Percentiles rank a stretch among this genome's conserved stretches.
These are phyloP conservation scores for Mortierella sp. DNA, from an alignment of 371 early-diverging fungal genomes.

Conservation along the genomic window DNA sequence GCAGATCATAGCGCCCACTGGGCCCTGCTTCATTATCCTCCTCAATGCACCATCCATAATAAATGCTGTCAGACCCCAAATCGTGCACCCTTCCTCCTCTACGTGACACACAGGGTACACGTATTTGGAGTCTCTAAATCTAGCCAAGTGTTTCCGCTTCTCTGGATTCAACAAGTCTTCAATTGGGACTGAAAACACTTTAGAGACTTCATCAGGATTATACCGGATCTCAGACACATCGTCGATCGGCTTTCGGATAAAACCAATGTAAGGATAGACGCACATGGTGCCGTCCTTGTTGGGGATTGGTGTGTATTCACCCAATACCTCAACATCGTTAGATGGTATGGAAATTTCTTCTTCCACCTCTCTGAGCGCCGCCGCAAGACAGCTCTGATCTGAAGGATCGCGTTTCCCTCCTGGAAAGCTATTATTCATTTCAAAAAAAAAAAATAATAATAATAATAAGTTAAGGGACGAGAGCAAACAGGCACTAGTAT, in stretches of 20 bases:
- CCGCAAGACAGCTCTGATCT: slow-evolving; percentile 68
- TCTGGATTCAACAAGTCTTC: slow-evolving; percentile 69
- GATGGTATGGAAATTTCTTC: slow-evolving; percentile 85
- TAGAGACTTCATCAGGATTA: slow-evolving; percentile 79
- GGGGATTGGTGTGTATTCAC: slow-evolving; percentile 75
- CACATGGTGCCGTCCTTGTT: slow-evolving; percentile 71
- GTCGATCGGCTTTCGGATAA: slow-evolving; percentile 61
- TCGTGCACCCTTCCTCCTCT: slow-evolving; percentile 65
- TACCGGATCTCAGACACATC: slow-evolving; percentile 58
- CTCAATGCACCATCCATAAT: slow-evolving; percentile 70
- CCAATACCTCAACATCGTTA: slow-evolving; percentile 71
- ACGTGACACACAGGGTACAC: slow-evolving; percentile 74
- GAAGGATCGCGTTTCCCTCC: slow-evolving; percentile 79
- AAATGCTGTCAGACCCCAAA: slow-evolving; percentile 93
- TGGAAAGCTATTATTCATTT: slow-evolving; percentile 64
- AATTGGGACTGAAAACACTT: slow-evolving; percentile 78
- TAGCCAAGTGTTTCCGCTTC: slow-evolving; percentile 56
- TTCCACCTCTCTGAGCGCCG: slow-evolving; percentile 86
- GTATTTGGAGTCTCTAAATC: slow-evolving; percentile 71
- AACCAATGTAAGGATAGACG: slow-evolving; percentile 84
- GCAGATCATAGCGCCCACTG: slow-evolving; percentile 39
- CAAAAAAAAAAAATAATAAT: slow-evolving; percentile 5
- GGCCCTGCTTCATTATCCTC: slow-evolving; percentile 34
- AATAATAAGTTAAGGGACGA: background rate
- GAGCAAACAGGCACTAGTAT: background rate